A percentile compares a stretch with the other conserved stretches of the same genome.
These are phyloP conservation scores for Geotrichum histeridarum DNA, from an alignment of 1,139 yeast species.

Conservation along the genomic window DNA sequence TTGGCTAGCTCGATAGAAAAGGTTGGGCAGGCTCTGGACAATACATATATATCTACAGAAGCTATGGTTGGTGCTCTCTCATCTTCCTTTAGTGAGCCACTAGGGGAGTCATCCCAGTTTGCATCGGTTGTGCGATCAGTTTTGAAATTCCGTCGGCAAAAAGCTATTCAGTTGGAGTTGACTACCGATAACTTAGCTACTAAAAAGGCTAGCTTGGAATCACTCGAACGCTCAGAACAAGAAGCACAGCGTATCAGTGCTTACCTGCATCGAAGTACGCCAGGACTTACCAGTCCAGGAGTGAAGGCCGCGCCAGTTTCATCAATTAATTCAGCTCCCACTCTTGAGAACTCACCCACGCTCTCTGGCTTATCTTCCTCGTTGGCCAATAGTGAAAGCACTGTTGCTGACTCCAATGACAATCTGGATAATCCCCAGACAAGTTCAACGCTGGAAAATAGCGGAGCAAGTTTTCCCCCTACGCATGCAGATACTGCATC, in stretches of 20 bases:
- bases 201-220: slow-evolving; percentile 35
- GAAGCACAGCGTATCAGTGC: slow-evolving; percentile 42
- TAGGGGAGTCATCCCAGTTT: slow-evolving; percentile 76
- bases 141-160: slow-evolving; percentile 65
- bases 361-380: neutral
- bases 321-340: neutral
- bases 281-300: slow-evolving; percentile 1
- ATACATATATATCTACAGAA: slow-evolving; percentile 62
- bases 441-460: neutral
- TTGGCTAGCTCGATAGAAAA: slow-evolving; percentile 56
- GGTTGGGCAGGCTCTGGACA: slow-evolving; percentile 76
- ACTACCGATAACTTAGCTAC: slow-evolving; percentile 52
- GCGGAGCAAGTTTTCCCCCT: slow-evolving; percentile 26
- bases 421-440: slow-evolving; percentile 1
- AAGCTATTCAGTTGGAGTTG: slow-evolving; percentile 59
- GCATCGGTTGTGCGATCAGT: slow-evolving; percentile 63
- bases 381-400: neutral
- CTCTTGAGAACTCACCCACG: neutral
- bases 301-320: neutral
- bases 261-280: slow-evolving; percentile 28
- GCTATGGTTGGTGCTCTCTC: slow-evolving; percentile 64
- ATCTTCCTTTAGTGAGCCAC: slow-evolving; percentile 73
- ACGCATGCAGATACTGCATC: slow-evolving; percentile 27
- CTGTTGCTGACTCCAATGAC: slow-evolving; percentile 11
- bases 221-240: slow-evolving; percentile 41